phyloP scores from a whole-genome alignment of 2,329 filamentous ascomycete genomes.

The Aspergillus chevalieri region DNA sequence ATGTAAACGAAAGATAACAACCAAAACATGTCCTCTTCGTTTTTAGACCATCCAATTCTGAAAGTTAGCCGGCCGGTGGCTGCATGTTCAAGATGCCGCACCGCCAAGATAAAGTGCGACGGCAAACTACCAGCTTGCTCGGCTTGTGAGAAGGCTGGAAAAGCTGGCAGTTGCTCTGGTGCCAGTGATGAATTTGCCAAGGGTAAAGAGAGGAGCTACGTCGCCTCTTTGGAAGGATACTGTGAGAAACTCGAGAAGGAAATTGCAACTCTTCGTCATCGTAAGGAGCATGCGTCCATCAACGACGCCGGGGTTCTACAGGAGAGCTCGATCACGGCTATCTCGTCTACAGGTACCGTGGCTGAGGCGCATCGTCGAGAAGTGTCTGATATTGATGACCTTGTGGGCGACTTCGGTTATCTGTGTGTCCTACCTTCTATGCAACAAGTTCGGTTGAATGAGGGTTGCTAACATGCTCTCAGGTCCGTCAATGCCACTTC shows the following conservation, averaged over 20 bases:
- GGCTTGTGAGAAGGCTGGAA: constrained; percentile 86
- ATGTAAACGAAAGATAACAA: constrained; percentile 11
- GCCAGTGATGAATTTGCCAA: constrained; percentile 93
- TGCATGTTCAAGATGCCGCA: constrained; percentile 74
- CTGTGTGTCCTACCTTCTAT: constrained; percentile 53
- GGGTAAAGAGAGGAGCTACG: constrained; percentile 94
- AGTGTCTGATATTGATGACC: constrained; percentile 78
- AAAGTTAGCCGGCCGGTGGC: constrained; percentile 70
- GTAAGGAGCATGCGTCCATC: constrained; percentile 21
- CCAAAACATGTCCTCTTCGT: constrained; percentile 28
- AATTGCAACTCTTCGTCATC: constrained; percentile 46
- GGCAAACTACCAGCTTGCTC: constrained; percentile 93
- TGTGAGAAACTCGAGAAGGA: constrained; percentile 82
- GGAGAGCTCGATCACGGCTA: constrained; percentile 33
- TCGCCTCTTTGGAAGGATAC: constrained; percentile 85
- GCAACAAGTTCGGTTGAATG: not conserved
- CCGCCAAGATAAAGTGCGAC: constrained; percentile 96
- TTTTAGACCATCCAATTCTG: constrained; percentile 35
- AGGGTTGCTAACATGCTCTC: constrained; percentile 11
- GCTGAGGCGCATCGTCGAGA: constrained; percentile 53
- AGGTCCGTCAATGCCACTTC: constrained; percentile 93
- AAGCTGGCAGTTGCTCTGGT: constrained; percentile 80
- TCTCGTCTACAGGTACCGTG: constrained; percentile 20
- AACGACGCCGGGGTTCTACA: constrained; percentile 23
- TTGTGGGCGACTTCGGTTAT: constrained; percentile 91